These are phyloP conservation scores for Leccinum olivaceopallidum DNA, from an alignment of 768 basidiomycete genomes.

Conservation along the genomic window DNA sequence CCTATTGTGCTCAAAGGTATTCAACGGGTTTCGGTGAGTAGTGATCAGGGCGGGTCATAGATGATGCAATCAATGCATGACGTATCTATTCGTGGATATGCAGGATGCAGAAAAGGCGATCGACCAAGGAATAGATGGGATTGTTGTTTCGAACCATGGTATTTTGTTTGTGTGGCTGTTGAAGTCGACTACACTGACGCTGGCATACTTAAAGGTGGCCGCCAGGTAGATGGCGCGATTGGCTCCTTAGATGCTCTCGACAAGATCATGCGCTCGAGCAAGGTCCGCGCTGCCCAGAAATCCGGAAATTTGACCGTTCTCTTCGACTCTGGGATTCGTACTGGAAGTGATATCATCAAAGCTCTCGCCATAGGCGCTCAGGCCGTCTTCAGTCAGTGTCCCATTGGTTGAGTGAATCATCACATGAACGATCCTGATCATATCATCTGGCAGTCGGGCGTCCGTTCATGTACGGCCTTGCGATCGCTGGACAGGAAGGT, in stretches of 20 bases:
- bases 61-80: background rate
- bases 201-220: constrained; percentile 48
- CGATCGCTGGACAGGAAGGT: constrained; percentile 69
- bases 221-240: constrained; percentile 80
- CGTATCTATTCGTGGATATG: background rate
- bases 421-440: background rate
- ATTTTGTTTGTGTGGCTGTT: background rate
- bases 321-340: constrained; percentile 73
- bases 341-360: constrained; percentile 81
- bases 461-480: constrained; percentile 74
- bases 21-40: constrained; percentile 55
- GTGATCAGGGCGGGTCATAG: background rate
- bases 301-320: constrained; percentile 68
- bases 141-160: constrained; percentile 48
- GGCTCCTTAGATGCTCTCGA: constrained; percentile 74
- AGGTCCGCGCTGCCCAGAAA: constrained; percentile 56
- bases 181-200: background rate
- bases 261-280: constrained; percentile 61
- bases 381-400: constrained; percentile 66
- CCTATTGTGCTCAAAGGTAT: constrained; percentile 80
- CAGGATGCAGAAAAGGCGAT: constrained; percentile 55
- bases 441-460: constrained; percentile 53
- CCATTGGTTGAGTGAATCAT: background rate
- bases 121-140: constrained; percentile 42
- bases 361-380: constrained; percentile 87